phyloP scores from a whole-genome alignment of 129 eudicot genomes.

The Artemisia tridentata region DNA sequence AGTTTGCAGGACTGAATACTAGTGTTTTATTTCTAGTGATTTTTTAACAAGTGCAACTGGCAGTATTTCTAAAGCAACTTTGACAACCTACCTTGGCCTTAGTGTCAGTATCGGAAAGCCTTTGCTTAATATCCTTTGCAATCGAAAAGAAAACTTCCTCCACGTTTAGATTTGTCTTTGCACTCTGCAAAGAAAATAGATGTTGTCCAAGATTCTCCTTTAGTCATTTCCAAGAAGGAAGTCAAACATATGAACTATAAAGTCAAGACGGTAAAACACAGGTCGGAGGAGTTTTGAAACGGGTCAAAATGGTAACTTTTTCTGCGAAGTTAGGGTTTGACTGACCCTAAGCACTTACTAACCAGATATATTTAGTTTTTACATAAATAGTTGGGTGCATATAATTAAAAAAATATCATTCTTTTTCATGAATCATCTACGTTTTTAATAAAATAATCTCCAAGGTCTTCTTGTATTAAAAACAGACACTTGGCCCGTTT shows the following conservation, averaged over 20 bases:
- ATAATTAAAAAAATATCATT: too few species aligned
- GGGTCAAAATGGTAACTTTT: too few species aligned
- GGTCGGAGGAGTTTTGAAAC: too few species aligned
- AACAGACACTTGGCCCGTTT: too few species aligned
- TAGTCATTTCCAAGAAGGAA: neutral
- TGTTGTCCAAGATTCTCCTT: constrained; percentile 15
- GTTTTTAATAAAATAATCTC: too few species aligned
- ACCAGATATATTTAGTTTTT: too few species aligned
- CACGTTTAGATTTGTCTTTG: constrained; percentile 78
- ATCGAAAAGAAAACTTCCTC: constrained; percentile 81
- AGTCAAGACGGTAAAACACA: too few species aligned
- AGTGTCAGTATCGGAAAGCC: constrained; percentile 76
- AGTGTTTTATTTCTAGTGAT: neutral
- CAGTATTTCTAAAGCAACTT: constrained; percentile 9
- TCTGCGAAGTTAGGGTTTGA: too few species aligned
- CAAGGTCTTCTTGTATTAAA: too few species aligned
- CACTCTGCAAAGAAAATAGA: constrained; percentile 55
- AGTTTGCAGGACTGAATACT: constrained; percentile 6
- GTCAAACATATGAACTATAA: neutral
- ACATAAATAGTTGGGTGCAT: too few species aligned
- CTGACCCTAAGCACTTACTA: too few species aligned
- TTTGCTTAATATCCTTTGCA: constrained; percentile 83
- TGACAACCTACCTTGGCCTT: constrained; percentile 58
- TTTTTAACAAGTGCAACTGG: neutral
- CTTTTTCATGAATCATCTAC: too few species aligned